Conservation (phyloP, 2,329 filamentous ascomycete species). For the Fusarium cicatricum region DNA sequence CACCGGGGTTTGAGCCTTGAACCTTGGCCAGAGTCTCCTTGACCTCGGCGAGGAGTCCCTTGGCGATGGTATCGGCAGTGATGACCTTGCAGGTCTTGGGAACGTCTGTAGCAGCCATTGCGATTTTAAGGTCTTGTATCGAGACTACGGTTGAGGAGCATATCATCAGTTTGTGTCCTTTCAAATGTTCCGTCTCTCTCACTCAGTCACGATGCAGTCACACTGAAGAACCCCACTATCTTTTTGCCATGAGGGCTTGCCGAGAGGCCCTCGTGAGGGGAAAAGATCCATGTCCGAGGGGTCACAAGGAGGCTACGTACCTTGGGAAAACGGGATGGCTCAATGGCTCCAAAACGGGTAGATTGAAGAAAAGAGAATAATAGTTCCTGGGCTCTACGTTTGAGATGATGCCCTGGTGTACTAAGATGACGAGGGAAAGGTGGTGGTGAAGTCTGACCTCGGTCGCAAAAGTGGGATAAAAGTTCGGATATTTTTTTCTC, state of each 20-base stretch:
- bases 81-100: conserved; percentile 90
- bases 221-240: conserved; percentile 32
- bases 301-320: no score
- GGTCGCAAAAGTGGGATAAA: conserved; percentile 32
- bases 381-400: conserved; percentile 3
- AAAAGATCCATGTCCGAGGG: no score
- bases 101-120: conserved; percentile 47
- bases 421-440: conserved; percentile 19
- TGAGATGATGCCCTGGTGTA: conserved; percentile 6
- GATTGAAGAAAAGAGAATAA: conserved; percentile 24
- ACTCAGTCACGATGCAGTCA: conserved; percentile 27
- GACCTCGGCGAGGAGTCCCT: conserved; percentile 80
- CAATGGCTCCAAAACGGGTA: conserved; percentile 20
- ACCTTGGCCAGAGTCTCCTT: conserved; percentile 76
- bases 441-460: no score
- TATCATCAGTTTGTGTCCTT: conserved; percentile 18
- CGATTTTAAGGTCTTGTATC: background rate
- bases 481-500: no score
- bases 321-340: conserved; percentile 16
- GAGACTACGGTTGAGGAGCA: conserved; percentile 19
- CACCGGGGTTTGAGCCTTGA: conserved; percentile 59
- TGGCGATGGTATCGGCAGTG: conserved; percentile 86
- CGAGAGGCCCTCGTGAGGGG: conserved; percentile 15
- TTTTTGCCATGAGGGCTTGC: conserved; percentile 22
- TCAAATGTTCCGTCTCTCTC: background rate